phyloP scores from a whole-genome alignment of 805 yeast species.

The Kuraishia cidri region DNA sequence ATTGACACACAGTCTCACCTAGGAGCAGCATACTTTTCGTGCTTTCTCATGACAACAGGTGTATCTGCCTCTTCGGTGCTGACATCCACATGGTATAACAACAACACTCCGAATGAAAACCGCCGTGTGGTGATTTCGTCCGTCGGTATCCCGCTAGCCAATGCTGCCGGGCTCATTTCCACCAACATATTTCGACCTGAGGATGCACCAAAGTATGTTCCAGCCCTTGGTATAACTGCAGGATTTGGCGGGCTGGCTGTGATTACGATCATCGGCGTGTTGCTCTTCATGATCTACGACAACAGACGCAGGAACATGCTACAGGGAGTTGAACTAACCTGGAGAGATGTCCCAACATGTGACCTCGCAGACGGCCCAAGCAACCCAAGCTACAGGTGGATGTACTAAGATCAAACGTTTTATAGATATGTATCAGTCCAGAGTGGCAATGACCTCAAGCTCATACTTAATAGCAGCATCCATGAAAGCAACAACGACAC shows the following conservation, averaged over 20 bases:
- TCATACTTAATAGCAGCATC: conserved; percentile 39
- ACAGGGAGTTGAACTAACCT: conserved; percentile 29
- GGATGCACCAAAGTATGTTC: conserved; percentile 43
- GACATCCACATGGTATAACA: conserved; percentile 41
- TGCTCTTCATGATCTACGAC: conserved; percentile 29
- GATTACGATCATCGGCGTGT: conserved; percentile 15
- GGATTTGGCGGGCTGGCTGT: conserved; percentile 37
- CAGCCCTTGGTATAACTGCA: conserved; percentile 40
- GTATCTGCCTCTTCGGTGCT: conserved; percentile 38
- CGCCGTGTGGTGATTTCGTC: conserved; percentile 37
- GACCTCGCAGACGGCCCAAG: conserved; percentile 33
- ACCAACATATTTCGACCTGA: conserved; percentile 39
- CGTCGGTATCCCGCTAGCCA: conserved; percentile 45
- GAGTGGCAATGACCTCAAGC: conserved; percentile 35
- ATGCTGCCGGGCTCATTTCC: conserved; percentile 48
- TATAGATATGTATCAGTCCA: conserved; percentile 8
- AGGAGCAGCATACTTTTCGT: conserved; percentile 32
- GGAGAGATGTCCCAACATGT: conserved; percentile 30
- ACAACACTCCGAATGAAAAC: conserved; percentile 32
- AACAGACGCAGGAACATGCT: conserved; percentile 27
- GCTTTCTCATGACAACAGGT: conserved; percentile 40
- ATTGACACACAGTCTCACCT: conserved; percentile 30
- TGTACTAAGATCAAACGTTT: conserved; percentile 17
- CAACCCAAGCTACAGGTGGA: conserved; percentile 37
- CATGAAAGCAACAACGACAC: conserved; percentile 36